A percentile compares a stretch with the other conserved stretches of the same genome.
Conservation (phyloP, 768 basidiomycete genomes). For the Tylopilus plumbeoviolaceoides region DNA sequence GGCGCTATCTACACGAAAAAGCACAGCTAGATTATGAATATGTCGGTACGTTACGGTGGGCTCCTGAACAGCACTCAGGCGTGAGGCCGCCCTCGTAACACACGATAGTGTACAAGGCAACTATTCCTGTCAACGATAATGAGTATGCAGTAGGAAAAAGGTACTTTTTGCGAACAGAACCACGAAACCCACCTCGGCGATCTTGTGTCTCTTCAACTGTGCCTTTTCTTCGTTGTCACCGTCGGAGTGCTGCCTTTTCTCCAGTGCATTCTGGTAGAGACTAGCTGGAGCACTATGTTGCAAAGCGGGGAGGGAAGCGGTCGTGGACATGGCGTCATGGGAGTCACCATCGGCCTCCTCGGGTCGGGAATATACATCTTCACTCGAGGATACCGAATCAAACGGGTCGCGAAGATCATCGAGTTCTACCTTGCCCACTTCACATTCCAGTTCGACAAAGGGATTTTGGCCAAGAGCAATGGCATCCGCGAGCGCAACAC, state of each 20-base stretch:
- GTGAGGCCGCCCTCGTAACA: too few relatives aligned
- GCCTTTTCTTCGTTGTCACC: neutral
- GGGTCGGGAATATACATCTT: neutral
- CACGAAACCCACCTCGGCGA: neutral
- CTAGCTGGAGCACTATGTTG: neutral
- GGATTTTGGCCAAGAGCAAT: slow-evolving; percentile 1
- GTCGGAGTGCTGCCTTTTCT: neutral
- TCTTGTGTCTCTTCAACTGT: neutral
- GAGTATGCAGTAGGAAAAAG: neutral
- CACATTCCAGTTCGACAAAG: neutral
- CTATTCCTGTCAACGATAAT: neutral
- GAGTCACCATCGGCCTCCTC: neutral
- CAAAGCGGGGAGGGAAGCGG: neutral
- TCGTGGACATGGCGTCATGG: neutral
- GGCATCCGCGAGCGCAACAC: neutral
- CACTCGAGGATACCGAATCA: neutral
- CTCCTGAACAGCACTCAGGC: too few relatives aligned
- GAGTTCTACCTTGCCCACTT: neutral
- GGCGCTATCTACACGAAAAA: too few relatives aligned
- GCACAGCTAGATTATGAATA: too few relatives aligned
- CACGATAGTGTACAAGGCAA: too few relatives aligned
- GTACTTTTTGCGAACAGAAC: neutral
- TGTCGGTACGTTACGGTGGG: neutral
- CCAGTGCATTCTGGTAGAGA: neutral
- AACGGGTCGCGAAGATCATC: neutral